Percentiles rank a stretch among this genome's conserved stretches.
Evolutionary conservation across 1,284 basidiomycete genomes (phyloP).

Genomic region (Megacollybia platyphylla): DNA sequence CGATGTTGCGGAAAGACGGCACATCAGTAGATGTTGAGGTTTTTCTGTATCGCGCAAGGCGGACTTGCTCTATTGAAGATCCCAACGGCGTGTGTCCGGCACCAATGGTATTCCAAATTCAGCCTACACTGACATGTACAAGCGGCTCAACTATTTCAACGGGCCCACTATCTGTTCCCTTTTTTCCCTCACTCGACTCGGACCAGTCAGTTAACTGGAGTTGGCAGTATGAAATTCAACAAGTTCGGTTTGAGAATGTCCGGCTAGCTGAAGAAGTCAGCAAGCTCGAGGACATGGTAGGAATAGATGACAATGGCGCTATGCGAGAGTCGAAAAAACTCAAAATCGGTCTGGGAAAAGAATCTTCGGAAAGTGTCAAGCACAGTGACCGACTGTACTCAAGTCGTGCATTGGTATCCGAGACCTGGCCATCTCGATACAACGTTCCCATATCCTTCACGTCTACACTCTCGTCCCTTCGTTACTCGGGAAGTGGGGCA

Average conservation of each 20-base stretch:
- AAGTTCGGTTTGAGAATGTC: constrained; percentile 61
- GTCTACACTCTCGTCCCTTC: too few relatives aligned
- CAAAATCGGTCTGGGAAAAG: too few relatives aligned
- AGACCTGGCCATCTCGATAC: too few relatives aligned
- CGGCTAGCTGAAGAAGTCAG: too few relatives aligned
- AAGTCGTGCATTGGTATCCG: too few relatives aligned
- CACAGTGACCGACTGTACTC: too few relatives aligned
- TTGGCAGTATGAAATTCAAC: constrained; percentile 90
- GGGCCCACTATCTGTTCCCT: constrained; percentile 2
- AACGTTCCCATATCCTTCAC: too few relatives aligned
- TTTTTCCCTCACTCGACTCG: constrained; percentile 42
- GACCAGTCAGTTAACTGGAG: constrained; percentile 54
- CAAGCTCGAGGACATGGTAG: too few relatives aligned
- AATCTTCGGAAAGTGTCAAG: too few relatives aligned
- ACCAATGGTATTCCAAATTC: constrained; percentile 22
- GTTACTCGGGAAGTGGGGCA: too few relatives aligned
- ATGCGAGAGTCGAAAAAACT: too few relatives aligned
- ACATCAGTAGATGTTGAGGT: constrained; percentile 17
- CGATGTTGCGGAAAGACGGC: constrained; percentile 20
- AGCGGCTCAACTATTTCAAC: neutral
- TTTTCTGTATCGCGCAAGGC: constrained; percentile 25
- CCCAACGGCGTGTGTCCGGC: constrained; percentile 17
- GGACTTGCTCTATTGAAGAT: constrained; percentile 11
- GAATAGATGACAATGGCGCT: too few relatives aligned
- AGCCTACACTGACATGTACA: constrained; percentile 11